Base-by-base conservation (phyloP, 1,284 basidiomycete genomes). In the Cryptococcus sp. region DNA sequence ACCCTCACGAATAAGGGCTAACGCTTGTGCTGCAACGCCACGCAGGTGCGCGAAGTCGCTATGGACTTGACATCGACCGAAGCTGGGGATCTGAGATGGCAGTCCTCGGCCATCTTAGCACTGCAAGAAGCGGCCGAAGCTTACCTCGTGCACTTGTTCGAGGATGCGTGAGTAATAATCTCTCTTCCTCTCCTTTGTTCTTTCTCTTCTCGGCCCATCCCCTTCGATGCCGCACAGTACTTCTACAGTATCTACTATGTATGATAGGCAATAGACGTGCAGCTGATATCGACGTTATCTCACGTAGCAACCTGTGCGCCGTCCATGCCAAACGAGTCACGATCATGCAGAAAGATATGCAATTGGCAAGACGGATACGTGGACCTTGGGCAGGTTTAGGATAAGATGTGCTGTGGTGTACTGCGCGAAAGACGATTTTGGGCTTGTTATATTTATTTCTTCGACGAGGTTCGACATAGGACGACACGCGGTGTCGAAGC, bases 261-360 rank as follows among this genome's bases (percentile, higher is more conserved):
- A n/a, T n/a, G n/a, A n/a, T n/a, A n/a, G n/a, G n/a, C n/a, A n/a
- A n/a, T 29, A 10, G 29, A 34, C 29, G 29, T 34, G 8, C 8
- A 34, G 41, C 41, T 44, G 41, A 44, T 44, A 19, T 8, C n/a
- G 41, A 19, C n/a, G 38, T n/a, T n/a, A 11, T 8, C 7, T n/a
- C 17, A 10, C 38, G 17, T 66, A 92, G 89, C 48, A 97, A 97
- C 77, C 80, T 97, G 46, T 96, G 93, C 73, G 94, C 96, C 5
- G 91, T 99, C 63, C 96, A 99, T 75, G 95, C 96, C 26, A 97
- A 96, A 79, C 89, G 95, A 70, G 96, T 99, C 15, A 99, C 96
- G 7, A 89, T 99, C 70, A 97, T 97, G 94, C 91, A 93, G 63
- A 85, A 89, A 65, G 96, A 99, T 74, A 95, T 99, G 64, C 93